Evolutionary conservation across 2,329 filamentous ascomycete genomes (phyloP), one percentile per base, ranked within the genome.

Genomic region (Pseudogymnoascus sp.): DNA sequence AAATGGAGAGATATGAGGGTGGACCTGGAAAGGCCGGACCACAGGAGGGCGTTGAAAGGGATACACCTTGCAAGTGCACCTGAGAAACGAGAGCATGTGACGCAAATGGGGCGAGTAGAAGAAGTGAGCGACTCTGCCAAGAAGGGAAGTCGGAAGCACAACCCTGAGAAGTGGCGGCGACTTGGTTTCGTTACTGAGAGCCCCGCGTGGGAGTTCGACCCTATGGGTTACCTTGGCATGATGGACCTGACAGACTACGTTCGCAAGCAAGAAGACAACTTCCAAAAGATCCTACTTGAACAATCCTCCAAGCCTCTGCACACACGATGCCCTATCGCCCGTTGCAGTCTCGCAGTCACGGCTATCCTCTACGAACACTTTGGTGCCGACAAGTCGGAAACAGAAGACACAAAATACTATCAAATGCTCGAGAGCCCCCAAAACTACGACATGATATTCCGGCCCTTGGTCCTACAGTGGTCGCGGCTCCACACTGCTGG

Each of bases 161-260:
- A 91, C 69, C 89, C 92, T 0, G 88, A 95, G 70, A 97, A 97
- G 73, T 99, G 94, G 94, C 83, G 92, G 68, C 82, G 92, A 60
- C 74, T 99, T 41, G 94, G 94, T 2, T 99, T 99, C 69, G 89
- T 94, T 73, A 88, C 89, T 0, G 94, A 99, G 74, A 92, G 84
- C 67, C 94, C 94, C 3, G 87, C 87, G 0, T 81, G 82, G 68
- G 94, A 99, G 68, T 97, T 99, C 71, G 86, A 91, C 17, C 79
- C 84, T 39, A 88, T 89, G 29, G 94, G 94, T 0, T 97, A 92
- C 72, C 75, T 99, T 60, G 94, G 94, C 29, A 90, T 99, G 84
- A 97, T 99, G 92, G 94, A 99, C 73, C 75, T 99, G 69, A 90
- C 92, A 1, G 92, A 97, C 73, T 99, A 91, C 72, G 91, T 96